These are phyloP conservation scores for Mortierella sp. DNA, from an alignment of 371 early-diverging fungal genomes.

Conservation along the genomic window DNA sequence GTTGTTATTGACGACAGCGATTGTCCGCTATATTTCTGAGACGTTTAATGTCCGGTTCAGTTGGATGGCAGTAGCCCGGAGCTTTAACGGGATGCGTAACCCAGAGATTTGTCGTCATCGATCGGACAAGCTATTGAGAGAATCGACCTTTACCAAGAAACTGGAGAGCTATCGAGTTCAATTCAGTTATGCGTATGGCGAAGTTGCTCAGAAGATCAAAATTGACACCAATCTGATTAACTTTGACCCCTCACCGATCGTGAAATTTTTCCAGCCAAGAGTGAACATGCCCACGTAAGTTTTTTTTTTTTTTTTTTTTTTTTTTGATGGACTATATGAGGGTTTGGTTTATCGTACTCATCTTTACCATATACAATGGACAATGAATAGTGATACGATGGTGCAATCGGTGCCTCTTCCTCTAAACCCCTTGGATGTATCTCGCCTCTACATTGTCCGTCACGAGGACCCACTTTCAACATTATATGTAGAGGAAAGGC, in stretches of 20 bases:
- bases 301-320: background rate
- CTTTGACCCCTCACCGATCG: constrained; percentile 28
- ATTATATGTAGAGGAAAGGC: constrained; percentile 30
- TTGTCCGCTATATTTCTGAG: constrained; percentile 24
- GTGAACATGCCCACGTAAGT: constrained; percentile 19
- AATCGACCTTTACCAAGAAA: constrained; percentile 9
- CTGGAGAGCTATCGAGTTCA: constrained; percentile 27
- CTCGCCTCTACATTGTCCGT: constrained; percentile 10
- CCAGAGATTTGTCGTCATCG: constrained; percentile 43
- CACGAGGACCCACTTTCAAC: constrained; percentile 16
- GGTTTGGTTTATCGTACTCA: background rate
- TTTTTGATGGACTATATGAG: background rate
- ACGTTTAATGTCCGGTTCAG: constrained; percentile 28
- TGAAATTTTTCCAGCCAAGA: constrained; percentile 22
- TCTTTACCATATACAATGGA: background rate
- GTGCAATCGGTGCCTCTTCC: constrained; percentile 7
- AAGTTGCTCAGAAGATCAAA: constrained; percentile 10
- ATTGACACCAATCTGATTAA: constrained; percentile 30
- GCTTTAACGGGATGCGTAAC: constrained; percentile 10
- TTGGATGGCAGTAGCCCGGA: constrained; percentile 22
- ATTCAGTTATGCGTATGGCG: constrained; percentile 16
- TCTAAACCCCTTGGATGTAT: constrained; percentile 5
- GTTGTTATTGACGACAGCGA: constrained; percentile 18
- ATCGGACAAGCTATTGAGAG: constrained; percentile 22
- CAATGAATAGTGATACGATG: background rate